A percentile compares a stretch with the other conserved stretches of the same genome.
phyloP scores from a whole-genome alignment of 2,329 filamentous ascomycete genomes.

The Colletotrichum orchidophilum region DNA sequence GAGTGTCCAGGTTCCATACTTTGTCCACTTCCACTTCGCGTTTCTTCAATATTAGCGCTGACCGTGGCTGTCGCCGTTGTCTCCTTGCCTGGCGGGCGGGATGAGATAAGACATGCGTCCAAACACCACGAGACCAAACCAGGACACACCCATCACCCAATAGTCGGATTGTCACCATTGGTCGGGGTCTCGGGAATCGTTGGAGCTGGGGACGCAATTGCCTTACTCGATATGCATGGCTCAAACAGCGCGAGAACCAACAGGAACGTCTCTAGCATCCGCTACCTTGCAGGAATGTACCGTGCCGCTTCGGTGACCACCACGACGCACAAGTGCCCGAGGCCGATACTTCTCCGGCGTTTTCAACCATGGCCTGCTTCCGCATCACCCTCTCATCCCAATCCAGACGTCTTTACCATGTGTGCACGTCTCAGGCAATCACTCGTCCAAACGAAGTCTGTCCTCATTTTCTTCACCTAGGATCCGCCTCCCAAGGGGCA shows the following conservation, averaged over 20 bases:
- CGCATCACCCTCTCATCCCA: slow-evolving; percentile 4
- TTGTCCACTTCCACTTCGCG: slow-evolving; percentile 30
- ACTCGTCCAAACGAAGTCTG: background rate
- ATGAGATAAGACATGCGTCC: slow-evolving; percentile 3
- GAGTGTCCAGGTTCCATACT: background rate
- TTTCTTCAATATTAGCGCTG: slow-evolving; percentile 30
- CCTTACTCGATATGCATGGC: slow-evolving; percentile 26
- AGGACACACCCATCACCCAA: background rate
- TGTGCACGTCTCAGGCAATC: slow-evolving; percentile 2
- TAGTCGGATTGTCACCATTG: slow-evolving; percentile 12
- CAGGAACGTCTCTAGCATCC: slow-evolving; percentile 10
- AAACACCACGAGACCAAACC: background rate
- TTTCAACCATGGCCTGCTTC: background rate
- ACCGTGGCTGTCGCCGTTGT: background rate
- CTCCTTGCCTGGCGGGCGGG: slow-evolving; percentile 4
- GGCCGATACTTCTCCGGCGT: slow-evolving; percentile 2
- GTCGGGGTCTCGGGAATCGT: slow-evolving; percentile 16
- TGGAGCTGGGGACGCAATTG: slow-evolving; percentile 12
- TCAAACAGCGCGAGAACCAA: slow-evolving; percentile 25
- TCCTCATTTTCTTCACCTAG: background rate
- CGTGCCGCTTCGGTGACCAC: slow-evolving; percentile 16
- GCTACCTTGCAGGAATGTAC: slow-evolving; percentile 16
- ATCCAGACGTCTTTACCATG: background rate
- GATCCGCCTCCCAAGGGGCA: background rate
- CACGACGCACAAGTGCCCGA: slow-evolving; percentile 20